Percentiles rank a stretch among this genome's conserved stretches.
phyloP scores from a whole-genome alignment of 257 asterid species.

The Solanum rostratum region DNA sequence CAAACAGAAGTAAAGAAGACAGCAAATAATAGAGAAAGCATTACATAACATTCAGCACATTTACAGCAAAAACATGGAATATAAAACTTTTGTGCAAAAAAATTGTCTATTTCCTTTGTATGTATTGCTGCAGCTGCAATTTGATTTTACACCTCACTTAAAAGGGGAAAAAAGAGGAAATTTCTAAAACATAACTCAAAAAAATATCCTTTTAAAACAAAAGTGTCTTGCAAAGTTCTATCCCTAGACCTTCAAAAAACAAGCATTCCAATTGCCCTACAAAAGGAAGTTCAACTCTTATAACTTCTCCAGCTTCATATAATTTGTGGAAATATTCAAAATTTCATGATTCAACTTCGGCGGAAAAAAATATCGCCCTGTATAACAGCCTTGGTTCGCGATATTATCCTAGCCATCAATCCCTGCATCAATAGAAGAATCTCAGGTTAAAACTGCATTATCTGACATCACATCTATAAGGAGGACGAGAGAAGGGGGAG shows the following conservation, averaged over 20 bases:
- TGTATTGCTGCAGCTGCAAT: constrained; percentile 8
- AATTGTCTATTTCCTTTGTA: not conserved
- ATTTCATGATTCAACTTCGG: constrained; percentile 3
- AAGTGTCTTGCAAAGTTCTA: constrained; percentile 4
- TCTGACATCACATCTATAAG: not conserved
- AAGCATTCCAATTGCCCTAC: constrained; percentile 1
- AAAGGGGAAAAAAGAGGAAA: not conserved
- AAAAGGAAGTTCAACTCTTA: not conserved
- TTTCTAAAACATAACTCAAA: constrained; percentile 2
- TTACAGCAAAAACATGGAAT: not conserved
- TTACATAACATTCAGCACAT: not conserved
- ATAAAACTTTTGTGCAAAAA: not conserved
- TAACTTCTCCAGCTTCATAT: not conserved
- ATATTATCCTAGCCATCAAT: constrained; percentile 1
- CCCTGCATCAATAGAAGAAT: not conserved
- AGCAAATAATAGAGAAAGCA: not conserved
- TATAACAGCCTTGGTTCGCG: not conserved
- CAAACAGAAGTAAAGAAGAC: not conserved
- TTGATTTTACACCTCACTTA: constrained; percentile 9
- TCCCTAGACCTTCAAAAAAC: constrained; percentile 5
- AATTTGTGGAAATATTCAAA: constrained; percentile 7
- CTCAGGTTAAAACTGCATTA: not conserved
- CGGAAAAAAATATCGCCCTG: not conserved
- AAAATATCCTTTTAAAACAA: not conserved
- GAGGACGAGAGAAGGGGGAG: not conserved